phyloP scores from a whole-genome alignment of 257 asterid species.

The Nicotiana tabacum region DNA sequence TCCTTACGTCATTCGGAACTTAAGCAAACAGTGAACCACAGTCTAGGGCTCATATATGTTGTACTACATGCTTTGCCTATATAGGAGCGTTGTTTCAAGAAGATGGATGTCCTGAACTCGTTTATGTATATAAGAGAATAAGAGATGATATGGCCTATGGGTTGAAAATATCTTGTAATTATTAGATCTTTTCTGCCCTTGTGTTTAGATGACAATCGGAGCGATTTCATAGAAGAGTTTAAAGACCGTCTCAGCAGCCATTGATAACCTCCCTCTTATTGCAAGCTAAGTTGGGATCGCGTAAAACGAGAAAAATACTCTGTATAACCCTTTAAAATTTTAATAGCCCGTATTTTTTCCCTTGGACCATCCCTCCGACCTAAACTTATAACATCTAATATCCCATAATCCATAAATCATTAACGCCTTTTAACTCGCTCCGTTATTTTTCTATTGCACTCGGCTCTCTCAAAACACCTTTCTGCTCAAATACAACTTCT shows the following conservation, averaged over 20 bases:
- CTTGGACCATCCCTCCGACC: no score
- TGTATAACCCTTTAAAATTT: no score
- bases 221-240: background rate
- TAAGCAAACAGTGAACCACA: conserved; percentile 36
- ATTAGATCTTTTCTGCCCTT: background rate
- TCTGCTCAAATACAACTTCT: no score
- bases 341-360: no score
- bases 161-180: background rate
- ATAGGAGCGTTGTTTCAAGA: background rate
- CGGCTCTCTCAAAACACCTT: no score
- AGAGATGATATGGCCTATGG: background rate
- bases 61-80: background rate
- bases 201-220: background rate
- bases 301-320: no score
- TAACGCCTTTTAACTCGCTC: no score
- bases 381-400: no score
- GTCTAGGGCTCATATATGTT: background rate
- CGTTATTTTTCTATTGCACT: no score
- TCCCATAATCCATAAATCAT: no score
- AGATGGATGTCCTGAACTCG: background rate
- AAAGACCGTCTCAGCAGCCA: background rate
- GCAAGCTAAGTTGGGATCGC: no score
- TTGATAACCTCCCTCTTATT: no score
- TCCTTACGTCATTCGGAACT: conserved; percentile 58
- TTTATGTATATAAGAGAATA: background rate